Base-by-base conservation (phyloP, 306 rosid species). In the Casuarina equisetifolia region DNA sequence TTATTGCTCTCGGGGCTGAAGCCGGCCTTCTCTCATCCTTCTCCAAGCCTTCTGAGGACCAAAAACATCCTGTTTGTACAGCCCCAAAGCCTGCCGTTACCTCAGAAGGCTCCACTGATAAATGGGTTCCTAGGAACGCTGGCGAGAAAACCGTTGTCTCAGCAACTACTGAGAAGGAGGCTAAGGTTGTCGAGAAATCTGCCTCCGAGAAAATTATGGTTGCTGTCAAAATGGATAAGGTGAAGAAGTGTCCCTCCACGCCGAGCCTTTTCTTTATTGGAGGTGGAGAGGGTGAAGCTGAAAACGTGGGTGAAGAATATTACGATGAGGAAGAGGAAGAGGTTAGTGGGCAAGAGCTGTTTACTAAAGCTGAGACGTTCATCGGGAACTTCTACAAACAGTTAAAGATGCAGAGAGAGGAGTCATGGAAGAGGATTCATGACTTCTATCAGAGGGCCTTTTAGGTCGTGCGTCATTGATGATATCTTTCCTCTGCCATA, bases 401-500 rank as follows among this genome's bases (percentile, higher is more conserved):
- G 81, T 66, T 91, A 85, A 85, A 89, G 93, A 93, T 87, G 92
- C 97, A 91, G 79, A 87, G 91, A 76, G 97, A 91, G 52, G 91
- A 93, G 19, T 85, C 87, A 48, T 85, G 83, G 91, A 73, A 90
- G 62, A 85, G 45, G 82, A 84, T 87, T 81, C 80, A 89, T 73
- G 88, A 80, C 52, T 55, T 74, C 74, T 86, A 84, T 78, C 85
- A 85, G 46, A 69, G 82, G 82, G 70, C 84, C 76, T 85, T 84
- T 52, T 81, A 68, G 79, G 40, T 35, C 44, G 17, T 13, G 54
- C 15, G 72, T 32, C 49, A 39, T 6, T 32, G 4, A 70, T 59
- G 42, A 11, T 52, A 38, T 3, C 52, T 50, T 74, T 16, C 0
- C 8, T 59, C 1, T 46, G 3, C 59, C 70, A 46, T 75, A 45